phyloP scores from a whole-genome alignment of 2,329 filamentous ascomycete species.

The Saccharata proteae region DNA sequence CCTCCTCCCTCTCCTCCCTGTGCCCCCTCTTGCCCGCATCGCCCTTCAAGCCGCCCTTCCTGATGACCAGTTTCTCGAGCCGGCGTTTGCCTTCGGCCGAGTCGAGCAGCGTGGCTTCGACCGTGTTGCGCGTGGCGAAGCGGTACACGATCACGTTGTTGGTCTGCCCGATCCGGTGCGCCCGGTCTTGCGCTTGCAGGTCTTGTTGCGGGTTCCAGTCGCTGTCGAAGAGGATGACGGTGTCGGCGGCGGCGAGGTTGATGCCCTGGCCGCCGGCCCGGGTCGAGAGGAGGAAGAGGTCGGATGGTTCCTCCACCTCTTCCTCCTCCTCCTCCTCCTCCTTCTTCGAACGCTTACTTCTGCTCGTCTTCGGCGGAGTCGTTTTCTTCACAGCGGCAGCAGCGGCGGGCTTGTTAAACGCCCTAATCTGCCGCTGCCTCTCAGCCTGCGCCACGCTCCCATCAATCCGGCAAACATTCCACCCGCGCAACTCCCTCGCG shows the following conservation, averaged over 20 bases:
- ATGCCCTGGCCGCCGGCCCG: conserved; percentile 90
- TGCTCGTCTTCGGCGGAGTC: neutral
- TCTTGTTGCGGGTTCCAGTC: conserved; percentile 97
- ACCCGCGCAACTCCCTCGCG: conserved; percentile 61
- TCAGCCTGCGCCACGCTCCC: conserved; percentile 65
- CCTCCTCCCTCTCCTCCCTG: conserved; percentile 28
- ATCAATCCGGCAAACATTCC: conserved; percentile 82
- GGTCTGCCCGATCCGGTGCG: conserved; percentile 88
- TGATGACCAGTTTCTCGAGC: conserved; percentile 88
- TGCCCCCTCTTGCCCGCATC: conserved; percentile 43
- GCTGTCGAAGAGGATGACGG: conserved; percentile 80
- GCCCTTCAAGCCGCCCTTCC: conserved; percentile 56
- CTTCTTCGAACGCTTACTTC: neutral
- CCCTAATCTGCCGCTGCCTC: conserved; percentile 35
- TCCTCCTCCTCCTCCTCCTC: conserved; percentile 20
- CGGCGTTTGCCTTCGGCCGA: conserved; percentile 85
- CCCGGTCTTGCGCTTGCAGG: conserved; percentile 88
- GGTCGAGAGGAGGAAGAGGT: conserved; percentile 79
- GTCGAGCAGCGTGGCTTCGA: conserved; percentile 76
- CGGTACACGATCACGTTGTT: conserved; percentile 87
- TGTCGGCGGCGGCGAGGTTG: conserved; percentile 84
- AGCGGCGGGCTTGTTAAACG: conserved; percentile 32
- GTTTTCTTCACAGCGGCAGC: conserved; percentile 1
- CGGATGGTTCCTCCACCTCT: conserved; percentile 45
- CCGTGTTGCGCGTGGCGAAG: conserved; percentile 82